These are phyloP conservation scores for Populus simonii DNA, from an alignment of 345 rosid genomes.

Conservation along the genomic window DNA sequence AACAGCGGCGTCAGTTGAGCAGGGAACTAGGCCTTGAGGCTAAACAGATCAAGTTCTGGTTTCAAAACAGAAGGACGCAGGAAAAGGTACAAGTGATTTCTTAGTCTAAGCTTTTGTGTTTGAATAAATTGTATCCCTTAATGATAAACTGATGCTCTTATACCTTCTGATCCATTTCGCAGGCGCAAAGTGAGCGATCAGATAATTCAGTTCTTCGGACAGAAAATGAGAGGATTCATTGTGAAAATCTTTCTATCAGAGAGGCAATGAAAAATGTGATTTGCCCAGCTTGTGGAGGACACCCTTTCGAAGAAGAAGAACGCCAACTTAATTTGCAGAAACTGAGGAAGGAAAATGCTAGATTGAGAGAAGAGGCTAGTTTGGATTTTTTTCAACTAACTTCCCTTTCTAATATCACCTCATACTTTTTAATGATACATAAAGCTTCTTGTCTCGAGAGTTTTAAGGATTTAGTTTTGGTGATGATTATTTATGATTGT, in stretches of 20 bases:
- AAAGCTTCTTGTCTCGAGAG: neutral
- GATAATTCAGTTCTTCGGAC: slow-evolving; percentile 49
- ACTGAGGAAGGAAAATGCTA: slow-evolving; percentile 46
- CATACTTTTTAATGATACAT: neutral
- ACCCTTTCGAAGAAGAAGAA: slow-evolving; percentile 47
- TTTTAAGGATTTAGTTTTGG: neutral
- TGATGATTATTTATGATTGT: neutral
- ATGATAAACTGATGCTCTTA: neutral
- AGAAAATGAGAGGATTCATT: slow-evolving; percentile 51
- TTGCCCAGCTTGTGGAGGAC: slow-evolving; percentile 74
- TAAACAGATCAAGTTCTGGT: slow-evolving; percentile 76
- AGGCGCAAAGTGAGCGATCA: slow-evolving; percentile 56
- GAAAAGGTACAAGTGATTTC: slow-evolving; percentile 38
- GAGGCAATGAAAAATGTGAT: slow-evolving; percentile 52
- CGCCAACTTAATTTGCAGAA: slow-evolving; percentile 34
- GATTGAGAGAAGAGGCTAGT: slow-evolving; percentile 50
- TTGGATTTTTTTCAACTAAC: neutral
- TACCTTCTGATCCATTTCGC: neutral
- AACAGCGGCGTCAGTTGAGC: slow-evolving; percentile 47
- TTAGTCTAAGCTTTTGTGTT: neutral
- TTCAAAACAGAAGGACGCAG: slow-evolving; percentile 79
- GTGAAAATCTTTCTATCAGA: slow-evolving; percentile 47
- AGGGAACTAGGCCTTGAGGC: slow-evolving; percentile 44
- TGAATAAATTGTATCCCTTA: neutral
- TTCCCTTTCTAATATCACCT: neutral